Base-by-base conservation (phyloP, 2,329 filamentous ascomycete species). In the Endothia cerciana region DNA sequence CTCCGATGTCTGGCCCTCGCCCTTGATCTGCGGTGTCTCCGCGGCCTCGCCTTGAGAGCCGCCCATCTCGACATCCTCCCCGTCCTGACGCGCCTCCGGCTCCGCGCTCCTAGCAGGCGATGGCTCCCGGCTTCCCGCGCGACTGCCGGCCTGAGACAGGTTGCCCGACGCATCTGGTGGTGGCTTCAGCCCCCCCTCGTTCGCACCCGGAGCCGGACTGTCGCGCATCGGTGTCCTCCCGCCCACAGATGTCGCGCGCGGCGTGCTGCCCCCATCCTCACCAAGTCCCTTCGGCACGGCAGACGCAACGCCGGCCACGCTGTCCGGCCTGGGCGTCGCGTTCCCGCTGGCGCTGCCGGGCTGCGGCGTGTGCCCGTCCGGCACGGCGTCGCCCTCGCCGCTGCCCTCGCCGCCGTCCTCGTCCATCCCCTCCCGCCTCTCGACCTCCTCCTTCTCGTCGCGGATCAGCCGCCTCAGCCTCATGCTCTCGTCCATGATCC, bases 391-490 rank as follows among this genome's bases (percentile, higher is more conserved):
- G n/a, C 60, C 72, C 4, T 71, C 75, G 0, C 70, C 75, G 67
- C 83, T 82, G 5, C 80, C 84, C 45, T 89, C 88, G 71, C 89
- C 89, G 19, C 82, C 86, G 58, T 88, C 89, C 70, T 88, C 88
- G 65, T 87, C 86, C 87, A 93, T 93, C 38, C 92, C 93, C 77
- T 96, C 93, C 63, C 93, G 86, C 51, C 92, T 84, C 78, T 97
- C 93, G 0, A 95, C 92, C 78, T 97, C 93, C 76, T 97, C 94
- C 79, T 97, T 97, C 82, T 97, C 94, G 73, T 97, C 94, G 68
- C 93, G 89, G 73, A 98, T 97, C 76, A 96, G 84, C 59, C 92
- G 85, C 65, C 94, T 83, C 76, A 98, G 84, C 69, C 92, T 85
- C 86, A 91, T 91, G n/a, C 93, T 93, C 80, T 97, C 94, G 67